phyloP scores from a whole-genome alignment of 306 rosid genomes.

The Quercus suber region DNA sequence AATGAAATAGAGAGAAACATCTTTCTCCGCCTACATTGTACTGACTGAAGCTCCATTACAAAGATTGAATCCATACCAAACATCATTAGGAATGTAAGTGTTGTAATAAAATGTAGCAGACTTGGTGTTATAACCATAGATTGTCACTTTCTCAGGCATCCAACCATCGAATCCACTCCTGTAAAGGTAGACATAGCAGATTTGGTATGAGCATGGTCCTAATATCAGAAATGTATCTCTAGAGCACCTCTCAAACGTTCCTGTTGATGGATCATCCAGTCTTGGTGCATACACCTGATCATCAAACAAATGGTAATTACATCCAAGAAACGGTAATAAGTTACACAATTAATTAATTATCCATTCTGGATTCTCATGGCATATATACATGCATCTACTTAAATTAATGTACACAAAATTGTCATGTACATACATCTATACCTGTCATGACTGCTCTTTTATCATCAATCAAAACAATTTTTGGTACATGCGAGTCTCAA shows the following conservation, averaged over 20 bases:
- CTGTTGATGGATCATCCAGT: constrained; percentile 53
- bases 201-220: constrained; percentile 70
- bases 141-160: constrained; percentile 62
- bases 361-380: background rate
- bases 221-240: constrained; percentile 60
- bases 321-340: background rate
- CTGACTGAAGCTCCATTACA: constrained; percentile 38
- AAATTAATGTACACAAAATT: too few relatives aligned
- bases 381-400: background rate
- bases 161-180: constrained; percentile 83
- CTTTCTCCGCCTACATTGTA: constrained; percentile 3
- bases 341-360: background rate
- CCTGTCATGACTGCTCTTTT: too few relatives aligned
- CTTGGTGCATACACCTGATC: constrained; percentile 68
- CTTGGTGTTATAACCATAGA: constrained; percentile 30
- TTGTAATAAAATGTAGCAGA: constrained; percentile 55
- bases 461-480: too few relatives aligned
- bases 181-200: constrained; percentile 68
- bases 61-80: constrained; percentile 73
- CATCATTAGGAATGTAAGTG: constrained; percentile 43
- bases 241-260: constrained; percentile 79
- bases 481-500: too few relatives aligned
- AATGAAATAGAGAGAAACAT: background rate
- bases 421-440: too few relatives aligned
- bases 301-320: background rate